Conservation (phyloP, 129 eudicot species). For the Pittosporum tobira region DNA sequence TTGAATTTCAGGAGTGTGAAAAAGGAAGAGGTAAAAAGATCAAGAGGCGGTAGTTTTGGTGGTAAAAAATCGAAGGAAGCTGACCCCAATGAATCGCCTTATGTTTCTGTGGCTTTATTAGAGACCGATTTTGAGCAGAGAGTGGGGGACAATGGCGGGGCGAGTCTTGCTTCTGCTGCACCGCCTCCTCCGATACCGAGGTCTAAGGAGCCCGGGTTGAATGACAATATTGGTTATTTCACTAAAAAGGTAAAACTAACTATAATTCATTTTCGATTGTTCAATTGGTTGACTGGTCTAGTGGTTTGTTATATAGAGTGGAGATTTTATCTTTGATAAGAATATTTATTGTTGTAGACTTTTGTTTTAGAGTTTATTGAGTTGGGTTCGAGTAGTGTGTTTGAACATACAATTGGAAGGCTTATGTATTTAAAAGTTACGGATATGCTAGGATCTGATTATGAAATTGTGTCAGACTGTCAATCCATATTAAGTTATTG, state of each 20-base stretch:
- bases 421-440: too few species aligned
- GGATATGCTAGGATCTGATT: neutral
- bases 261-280: neutral
- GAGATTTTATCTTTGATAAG: too few species aligned
- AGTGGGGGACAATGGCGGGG: constrained; percentile 27
- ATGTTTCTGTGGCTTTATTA: constrained; percentile 24
- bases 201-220: constrained; percentile 39
- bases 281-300: neutral
- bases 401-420: neutral
- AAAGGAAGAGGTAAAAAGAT: constrained; percentile 17
- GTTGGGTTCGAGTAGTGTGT: neutral
- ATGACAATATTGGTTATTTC: constrained; percentile 62
- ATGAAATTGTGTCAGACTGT: neutral
- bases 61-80: constrained; percentile 31
- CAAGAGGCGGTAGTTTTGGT: constrained; percentile 47
- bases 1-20: constrained; percentile 1
- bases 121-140: constrained; percentile 18
- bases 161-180: constrained; percentile 14
- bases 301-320: too few species aligned
- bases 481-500: too few species aligned
- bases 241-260: constrained; percentile 45
- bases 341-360: too few species aligned
- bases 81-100: constrained; percentile 48
- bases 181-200: constrained; percentile 12
- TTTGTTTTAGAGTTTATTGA: neutral